A percentile compares a stretch with the other conserved stretches of the same genome.
phyloP scores from a whole-genome alignment of 306 rosid genomes.

The Begonia fuchsioides region DNA sequence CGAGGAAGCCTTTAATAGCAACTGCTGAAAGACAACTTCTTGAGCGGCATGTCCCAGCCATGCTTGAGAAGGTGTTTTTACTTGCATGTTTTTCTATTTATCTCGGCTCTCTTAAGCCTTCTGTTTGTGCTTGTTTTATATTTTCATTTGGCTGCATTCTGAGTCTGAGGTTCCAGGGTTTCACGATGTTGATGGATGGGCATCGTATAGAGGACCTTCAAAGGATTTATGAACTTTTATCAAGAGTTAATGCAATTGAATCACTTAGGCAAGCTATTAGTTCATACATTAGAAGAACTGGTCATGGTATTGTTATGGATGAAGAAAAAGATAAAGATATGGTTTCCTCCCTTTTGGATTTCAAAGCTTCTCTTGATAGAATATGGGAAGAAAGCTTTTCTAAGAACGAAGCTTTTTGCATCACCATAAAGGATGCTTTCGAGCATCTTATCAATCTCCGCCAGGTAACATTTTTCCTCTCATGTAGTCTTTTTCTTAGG shows the following conservation, averaged over 20 bases:
- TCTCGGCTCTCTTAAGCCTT: slow-evolving; percentile 5
- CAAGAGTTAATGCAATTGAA: slow-evolving; percentile 86
- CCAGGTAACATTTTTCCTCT: slow-evolving; percentile 52
- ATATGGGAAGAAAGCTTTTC: slow-evolving; percentile 93
- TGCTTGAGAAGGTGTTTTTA: slow-evolving; percentile 74
- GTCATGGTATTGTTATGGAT: slow-evolving; percentile 85
- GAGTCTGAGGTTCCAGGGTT: slow-evolving; percentile 34
- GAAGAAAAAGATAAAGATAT: slow-evolving; percentile 97
- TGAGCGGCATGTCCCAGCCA: slow-evolving; percentile 84
- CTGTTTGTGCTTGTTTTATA: neutral
- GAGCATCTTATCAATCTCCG: slow-evolving; percentile 97
- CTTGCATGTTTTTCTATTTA: neutral
- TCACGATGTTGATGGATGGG: slow-evolving; percentile 85
- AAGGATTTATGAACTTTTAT: slow-evolving; percentile 73
- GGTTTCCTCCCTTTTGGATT: slow-evolving; percentile 86
- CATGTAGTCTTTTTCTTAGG: neutral
- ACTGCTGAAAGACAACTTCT: slow-evolving; percentile 92
- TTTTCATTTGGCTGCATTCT: slow-evolving; percentile 5
- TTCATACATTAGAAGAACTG: slow-evolving; percentile 69
- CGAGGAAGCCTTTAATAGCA: slow-evolving; percentile 79
- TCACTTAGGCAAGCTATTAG: slow-evolving; percentile 78
- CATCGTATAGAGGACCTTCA: slow-evolving; percentile 86
- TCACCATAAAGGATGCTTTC: slow-evolving; percentile 84
- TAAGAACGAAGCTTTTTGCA: slow-evolving; percentile 83
- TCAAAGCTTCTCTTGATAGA: slow-evolving; percentile 83